A percentile compares a stretch with the other conserved stretches of the same genome.
These are phyloP conservation scores for Ogataea dorogensis DNA, from an alignment of 805 yeast species.

Conservation along the genomic window DNA sequence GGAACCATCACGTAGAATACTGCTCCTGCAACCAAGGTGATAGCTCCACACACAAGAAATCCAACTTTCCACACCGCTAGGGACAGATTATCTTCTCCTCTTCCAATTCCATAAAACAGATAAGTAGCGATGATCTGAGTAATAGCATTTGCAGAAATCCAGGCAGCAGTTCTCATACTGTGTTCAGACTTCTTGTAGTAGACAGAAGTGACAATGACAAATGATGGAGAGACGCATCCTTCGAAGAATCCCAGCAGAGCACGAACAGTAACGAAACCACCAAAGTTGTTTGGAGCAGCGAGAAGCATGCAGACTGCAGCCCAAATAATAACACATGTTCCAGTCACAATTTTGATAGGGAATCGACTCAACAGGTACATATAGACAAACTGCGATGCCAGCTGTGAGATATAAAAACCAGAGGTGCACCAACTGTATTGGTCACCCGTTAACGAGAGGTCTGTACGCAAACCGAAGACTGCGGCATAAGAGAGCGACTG, in stretches of 20 bases:
- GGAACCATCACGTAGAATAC: conserved; percentile 36
- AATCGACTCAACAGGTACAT: conserved; percentile 43
- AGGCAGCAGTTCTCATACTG: conserved; percentile 34
- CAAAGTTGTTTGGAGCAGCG: conserved; percentile 25
- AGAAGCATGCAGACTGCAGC: conserved; percentile 44
- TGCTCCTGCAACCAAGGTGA: conserved; percentile 50
- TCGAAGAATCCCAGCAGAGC: conserved; percentile 55
- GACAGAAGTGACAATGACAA: conserved; percentile 50
- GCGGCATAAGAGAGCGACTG: conserved; percentile 38
- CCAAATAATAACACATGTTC: conserved; percentile 49
- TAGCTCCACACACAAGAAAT: conserved; percentile 56
- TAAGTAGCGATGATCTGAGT: conserved; percentile 47
- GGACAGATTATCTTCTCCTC: conserved; percentile 37
- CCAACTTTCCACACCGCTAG: conserved; percentile 58
- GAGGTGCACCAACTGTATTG: conserved; percentile 45
- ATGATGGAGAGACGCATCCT: conserved; percentile 41
- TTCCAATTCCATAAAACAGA: conserved; percentile 44
- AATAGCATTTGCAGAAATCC: conserved; percentile 41
- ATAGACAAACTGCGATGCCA: conserved; percentile 46
- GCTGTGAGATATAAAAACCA: conserved; percentile 45
- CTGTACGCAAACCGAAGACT: conserved; percentile 36
- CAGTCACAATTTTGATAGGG: conserved; percentile 51
- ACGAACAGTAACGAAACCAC: conserved; percentile 45
- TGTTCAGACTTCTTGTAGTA: conserved; percentile 51
- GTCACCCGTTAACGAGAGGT: conserved; percentile 32